Conservation (phyloP, 345 rosid genomes). For the Salix arbutifolia region DNA sequence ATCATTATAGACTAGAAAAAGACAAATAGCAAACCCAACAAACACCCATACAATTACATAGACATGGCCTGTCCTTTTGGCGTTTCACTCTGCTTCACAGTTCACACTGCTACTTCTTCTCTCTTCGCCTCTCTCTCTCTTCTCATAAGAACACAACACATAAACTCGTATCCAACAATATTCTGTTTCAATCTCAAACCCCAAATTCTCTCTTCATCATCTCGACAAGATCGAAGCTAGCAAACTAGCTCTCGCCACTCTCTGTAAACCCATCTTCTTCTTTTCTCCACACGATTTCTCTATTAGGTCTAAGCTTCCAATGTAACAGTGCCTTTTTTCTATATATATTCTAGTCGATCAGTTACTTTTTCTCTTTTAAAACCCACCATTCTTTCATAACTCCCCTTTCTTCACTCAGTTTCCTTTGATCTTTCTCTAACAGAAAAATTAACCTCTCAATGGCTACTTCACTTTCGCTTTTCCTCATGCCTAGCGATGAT, state of each 20-base stretch:
- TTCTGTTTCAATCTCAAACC: slow-evolving; percentile 6
- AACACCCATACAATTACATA: neutral
- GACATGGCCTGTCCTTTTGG: slow-evolving; percentile 23
- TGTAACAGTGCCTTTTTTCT: neutral
- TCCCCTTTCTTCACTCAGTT: too few species aligned
- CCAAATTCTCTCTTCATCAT: neutral
- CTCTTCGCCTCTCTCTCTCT: neutral
- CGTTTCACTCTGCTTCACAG: slow-evolving; percentile 6
- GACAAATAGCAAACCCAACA: neutral
- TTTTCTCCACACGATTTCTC: neutral
- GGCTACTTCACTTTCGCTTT: slow-evolving; percentile 6
- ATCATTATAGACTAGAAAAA: neutral
- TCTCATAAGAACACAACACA: neutral
- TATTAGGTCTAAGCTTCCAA: neutral
- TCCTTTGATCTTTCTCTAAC: neutral
- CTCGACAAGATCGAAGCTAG: neutral
- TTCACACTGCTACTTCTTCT: neutral
- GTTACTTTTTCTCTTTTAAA: neutral
- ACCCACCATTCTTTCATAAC: neutral
- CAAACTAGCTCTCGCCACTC: neutral
- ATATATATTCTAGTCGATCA: too few species aligned
- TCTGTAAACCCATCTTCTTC: neutral
- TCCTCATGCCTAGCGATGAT: neutral
- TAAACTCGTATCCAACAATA: neutral
- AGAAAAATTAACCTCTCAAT: neutral